Evolutionary conservation across 345 rosid genomes (phyloP).

Genomic region (Iberis pinnata): DNA sequence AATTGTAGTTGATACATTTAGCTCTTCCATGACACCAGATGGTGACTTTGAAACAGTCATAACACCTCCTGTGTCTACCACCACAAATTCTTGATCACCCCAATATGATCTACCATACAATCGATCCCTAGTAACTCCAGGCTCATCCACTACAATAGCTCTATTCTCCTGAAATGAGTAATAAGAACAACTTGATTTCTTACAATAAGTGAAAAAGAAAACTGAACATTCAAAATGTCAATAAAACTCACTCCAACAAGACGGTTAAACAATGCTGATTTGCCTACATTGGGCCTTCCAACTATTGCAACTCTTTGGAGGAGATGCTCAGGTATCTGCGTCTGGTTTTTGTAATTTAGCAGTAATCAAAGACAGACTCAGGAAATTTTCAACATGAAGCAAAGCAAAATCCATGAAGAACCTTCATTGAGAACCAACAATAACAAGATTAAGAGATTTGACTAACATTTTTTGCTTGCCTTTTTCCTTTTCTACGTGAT

Average conservation of each 20-base stretch:
- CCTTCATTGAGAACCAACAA: not conserved
- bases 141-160: constrained; percentile 97
- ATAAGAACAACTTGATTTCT: not conserved
- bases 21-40: constrained; percentile 65
- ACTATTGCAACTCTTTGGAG: constrained; percentile 79
- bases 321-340: constrained; percentile 80
- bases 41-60: constrained; percentile 72
- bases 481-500: constrained; percentile 45
- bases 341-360: constrained; percentile 17
- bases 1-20: constrained; percentile 66
- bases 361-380: not conserved
- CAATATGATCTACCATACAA: constrained; percentile 86
- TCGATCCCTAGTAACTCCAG: constrained; percentile 94
- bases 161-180: constrained; percentile 48
- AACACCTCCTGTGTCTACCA: constrained; percentile 94
- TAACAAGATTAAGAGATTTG: not conserved
- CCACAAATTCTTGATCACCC: constrained; percentile 79
- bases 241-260: constrained; percentile 66
- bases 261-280: constrained; percentile 91
- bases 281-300: constrained; percentile 97
- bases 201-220: constrained; percentile 1
- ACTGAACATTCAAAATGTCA: not conserved
- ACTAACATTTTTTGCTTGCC: constrained; percentile 40
- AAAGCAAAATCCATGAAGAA: too few species aligned
- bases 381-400: not conserved